Evolutionary conservation across 805 yeast species (phyloP).

Genomic region (Phaffomyces antillensis): DNA sequence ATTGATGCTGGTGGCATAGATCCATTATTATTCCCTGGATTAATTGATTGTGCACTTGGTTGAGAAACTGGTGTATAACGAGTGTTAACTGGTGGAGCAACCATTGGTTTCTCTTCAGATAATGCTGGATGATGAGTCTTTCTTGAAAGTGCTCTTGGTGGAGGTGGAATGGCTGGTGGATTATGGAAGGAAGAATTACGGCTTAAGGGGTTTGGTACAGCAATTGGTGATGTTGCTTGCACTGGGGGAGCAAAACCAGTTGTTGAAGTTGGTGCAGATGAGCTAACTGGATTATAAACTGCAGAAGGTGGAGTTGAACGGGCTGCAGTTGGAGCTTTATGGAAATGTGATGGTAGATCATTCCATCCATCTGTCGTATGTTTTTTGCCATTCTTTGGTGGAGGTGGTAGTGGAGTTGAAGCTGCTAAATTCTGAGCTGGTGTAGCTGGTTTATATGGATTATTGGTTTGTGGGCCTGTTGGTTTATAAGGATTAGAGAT

Average conservation of each 20-base stretch:
- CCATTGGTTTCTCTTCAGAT: slow-evolving; percentile 12
- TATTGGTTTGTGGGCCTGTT: slow-evolving; percentile 14
- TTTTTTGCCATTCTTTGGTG: slow-evolving; percentile 25
- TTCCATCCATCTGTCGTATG: slow-evolving; percentile 65
- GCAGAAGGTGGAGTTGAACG: slow-evolving; percentile 42
- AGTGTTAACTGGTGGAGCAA: slow-evolving; percentile 20
- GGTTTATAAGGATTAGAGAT: slow-evolving; percentile 17
- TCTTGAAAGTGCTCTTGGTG: slow-evolving; percentile 28
- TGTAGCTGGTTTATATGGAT: slow-evolving; percentile 23
- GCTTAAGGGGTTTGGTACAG: slow-evolving; percentile 15
- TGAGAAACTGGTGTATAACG: slow-evolving; percentile 29
- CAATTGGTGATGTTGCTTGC: neutral
- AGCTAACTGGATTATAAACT: slow-evolving; percentile 4
- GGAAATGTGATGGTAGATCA: slow-evolving; percentile 53
- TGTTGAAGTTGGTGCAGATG: slow-evolving; percentile 7
- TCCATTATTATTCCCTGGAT: slow-evolving; percentile 12
- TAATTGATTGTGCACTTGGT: slow-evolving; percentile 14
- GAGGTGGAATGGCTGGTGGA: slow-evolving; percentile 26
- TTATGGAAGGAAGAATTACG: slow-evolving; percentile 21
- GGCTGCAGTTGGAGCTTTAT: slow-evolving; percentile 24
- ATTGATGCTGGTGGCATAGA: slow-evolving; percentile 31
- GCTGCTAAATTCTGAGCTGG: slow-evolving; percentile 21
- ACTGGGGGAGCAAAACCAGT: slow-evolving; percentile 21
- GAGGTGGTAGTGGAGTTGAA: slow-evolving; percentile 18
- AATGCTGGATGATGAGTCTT: slow-evolving; percentile 12